A percentile compares a stretch with the other conserved stretches of the same genome.
phyloP scores from a whole-genome alignment of 306 rosid genomes.

The Comarum palustre region DNA sequence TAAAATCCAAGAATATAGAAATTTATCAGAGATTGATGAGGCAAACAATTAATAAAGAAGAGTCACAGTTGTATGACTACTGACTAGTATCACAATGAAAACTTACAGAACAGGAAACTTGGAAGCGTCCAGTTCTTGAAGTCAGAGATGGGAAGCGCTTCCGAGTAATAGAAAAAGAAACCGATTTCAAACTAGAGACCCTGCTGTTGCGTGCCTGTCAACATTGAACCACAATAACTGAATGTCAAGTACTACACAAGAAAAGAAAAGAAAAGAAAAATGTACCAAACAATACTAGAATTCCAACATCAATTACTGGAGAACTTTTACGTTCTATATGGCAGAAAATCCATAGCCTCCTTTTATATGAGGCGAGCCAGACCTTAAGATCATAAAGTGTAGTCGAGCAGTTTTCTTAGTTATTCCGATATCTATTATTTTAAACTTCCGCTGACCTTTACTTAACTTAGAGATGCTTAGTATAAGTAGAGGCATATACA shows the following conservation, averaged over 20 bases:
- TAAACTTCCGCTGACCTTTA: background rate
- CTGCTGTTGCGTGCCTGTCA: slow-evolving; percentile 48
- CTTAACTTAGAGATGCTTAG: background rate
- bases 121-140: slow-evolving; percentile 44
- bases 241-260: slow-evolving; percentile 1
- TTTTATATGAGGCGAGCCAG: background rate
- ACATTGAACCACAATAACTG: slow-evolving; percentile 29
- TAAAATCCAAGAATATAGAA: background rate
- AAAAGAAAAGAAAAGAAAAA: background rate
- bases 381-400: background rate
- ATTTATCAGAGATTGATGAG: background rate
- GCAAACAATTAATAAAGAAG: background rate
- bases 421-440: background rate
- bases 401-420: background rate
- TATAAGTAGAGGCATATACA: background rate
- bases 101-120: slow-evolving; percentile 63
- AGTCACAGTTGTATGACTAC: background rate
- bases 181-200: slow-evolving; percentile 44
- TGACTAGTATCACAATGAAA: background rate
- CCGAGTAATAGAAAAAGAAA: slow-evolving; percentile 56
- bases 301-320: background rate
- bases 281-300: background rate
- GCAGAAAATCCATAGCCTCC: background rate
- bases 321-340: background rate
- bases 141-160: slow-evolving; percentile 48